These are phyloP conservation scores for Furcasterigmium furcatum DNA, from an alignment of 2,329 filamentous ascomycete species.

Conservation along the genomic window DNA sequence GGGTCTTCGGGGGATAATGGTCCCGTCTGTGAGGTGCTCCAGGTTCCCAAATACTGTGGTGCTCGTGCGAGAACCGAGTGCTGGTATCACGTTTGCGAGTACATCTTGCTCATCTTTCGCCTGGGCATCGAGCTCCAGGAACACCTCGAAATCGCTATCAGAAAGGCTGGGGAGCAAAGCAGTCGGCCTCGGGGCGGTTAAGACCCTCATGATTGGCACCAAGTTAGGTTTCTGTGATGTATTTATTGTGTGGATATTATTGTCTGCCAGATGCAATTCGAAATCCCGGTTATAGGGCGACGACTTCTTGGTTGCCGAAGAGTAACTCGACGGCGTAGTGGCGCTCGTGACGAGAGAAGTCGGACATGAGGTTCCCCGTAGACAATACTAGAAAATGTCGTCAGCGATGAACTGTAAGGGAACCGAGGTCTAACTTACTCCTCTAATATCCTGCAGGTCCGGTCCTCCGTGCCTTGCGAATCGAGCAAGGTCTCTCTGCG, in stretches of 20 bases:
- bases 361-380: constrained; percentile 1
- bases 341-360: not conserved
- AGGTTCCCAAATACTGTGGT: constrained; percentile 30
- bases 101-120: constrained; percentile 30
- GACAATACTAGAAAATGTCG: too few species aligned
- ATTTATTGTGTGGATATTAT: constrained; percentile 21
- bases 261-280: constrained; percentile 30
- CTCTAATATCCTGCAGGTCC: constrained; percentile 18
- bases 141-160: constrained; percentile 21
- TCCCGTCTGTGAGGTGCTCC: constrained; percentile 26
- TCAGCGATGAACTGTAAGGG: too few species aligned
- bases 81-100: constrained; percentile 24
- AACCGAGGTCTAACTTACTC: too few species aligned
- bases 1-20: constrained; percentile 20
- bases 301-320: constrained; percentile 16
- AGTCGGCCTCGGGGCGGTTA: constrained; percentile 23
- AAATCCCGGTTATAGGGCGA: constrained; percentile 28
- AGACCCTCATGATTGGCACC: constrained; percentile 21
- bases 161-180: constrained; percentile 31
- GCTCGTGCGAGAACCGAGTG: constrained; percentile 19
- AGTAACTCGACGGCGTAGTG: constrained; percentile 10
- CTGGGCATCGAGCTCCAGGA: constrained; percentile 19
- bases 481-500: constrained; percentile 9
- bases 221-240: constrained; percentile 25
- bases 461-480: constrained; percentile 20